Evolutionary conservation across 176 grass and related monocot species (phyloP), one percentile per base, ranked within the genome.

Genomic region (Oryza meridionalis): DNA sequence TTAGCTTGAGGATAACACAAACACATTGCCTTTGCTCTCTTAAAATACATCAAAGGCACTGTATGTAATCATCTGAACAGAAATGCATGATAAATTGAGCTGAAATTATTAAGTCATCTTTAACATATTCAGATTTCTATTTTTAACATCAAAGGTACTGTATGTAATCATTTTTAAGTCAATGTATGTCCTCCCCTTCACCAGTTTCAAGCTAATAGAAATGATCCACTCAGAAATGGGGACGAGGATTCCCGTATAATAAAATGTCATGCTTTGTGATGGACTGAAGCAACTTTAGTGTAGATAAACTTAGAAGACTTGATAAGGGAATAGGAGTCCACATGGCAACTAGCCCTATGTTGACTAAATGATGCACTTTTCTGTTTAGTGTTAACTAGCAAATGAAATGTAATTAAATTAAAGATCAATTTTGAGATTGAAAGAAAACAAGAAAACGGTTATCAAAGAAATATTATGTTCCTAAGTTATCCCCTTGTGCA

Each of bases 271-370:
- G 33, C 15, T 53, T 24, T 19, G 55, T 68, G 71, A 67, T 32
- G 76, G 35, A 69, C 3, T 27, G 6, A 69, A 76, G 43, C 43
- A 72, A 21, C 33, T n/a, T 69, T n/a, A 62, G 9, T 16, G 64
- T 35, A 62, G 50, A 85, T 9, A 53, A 40, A 77, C n/a, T 72
- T 65, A 63, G 17, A 76, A 69, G 58, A 50, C 35, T 50, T 67
- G 33, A 32, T 31, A 19, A 66, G 11, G 24, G 37, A 66, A 76
- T 31, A 84, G n/a, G 11, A 22, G 9, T 46, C 11, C 49, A 85
- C 22, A 44, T 0, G 2, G 40, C 22, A 72, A 45, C 40, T 3
- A 24, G 5, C 43, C 42, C 42, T 22, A 26, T 72, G 22, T 25
- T 72, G 43, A 6, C 22, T 72, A 24, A 72, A 72, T 46, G 22